Evolutionary conservation across 768 basidiomycete genomes (phyloP), one percentile per base, ranked within the genome.

Genomic region (Bullera alba): DNA sequence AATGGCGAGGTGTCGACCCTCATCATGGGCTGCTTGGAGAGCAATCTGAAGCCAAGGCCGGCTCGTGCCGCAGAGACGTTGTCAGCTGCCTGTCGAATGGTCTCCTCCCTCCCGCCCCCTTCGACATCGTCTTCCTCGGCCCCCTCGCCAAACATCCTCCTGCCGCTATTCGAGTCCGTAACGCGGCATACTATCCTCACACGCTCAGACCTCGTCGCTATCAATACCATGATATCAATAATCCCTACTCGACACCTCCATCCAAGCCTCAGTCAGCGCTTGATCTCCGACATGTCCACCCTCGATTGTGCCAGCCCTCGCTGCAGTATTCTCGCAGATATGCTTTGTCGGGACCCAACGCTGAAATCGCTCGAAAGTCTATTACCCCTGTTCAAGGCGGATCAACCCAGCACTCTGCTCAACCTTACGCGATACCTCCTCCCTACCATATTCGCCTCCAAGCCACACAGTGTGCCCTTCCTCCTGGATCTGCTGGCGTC

Each of bases 361-460:
- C 54, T n/a, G 16, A 42, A 26, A 28, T 29, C 19, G 8, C 22
- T 10, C 10, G 19, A 46, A 4, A 42, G 51, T n/a, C 21, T 66
- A 14, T 6, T 60, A 4, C 64, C 60, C 8, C 54, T 50, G 16
- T 53, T 66, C 37, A 43, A 48, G 21, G 19, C 36, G 2, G 21
- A 36, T 12, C n/a, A 39, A 6, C 44, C 48, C 12, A 26, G 38
- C 3, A 37, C 50, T 6, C 52, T 53, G 37, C 55, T 42, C 15
- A 55, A 60, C 25, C n/a, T 65, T n/a, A 51, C 46, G n/a, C 58
- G 67, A 14, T 64, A 69, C 43, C 49, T 69, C 25, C 48, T 65
- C 7, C 67, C 67, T 15, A 29, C 56, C 2, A 41, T 65, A 2
- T 62, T 65, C 55, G 48, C 53, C 42, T 25, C 36, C 1, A 29